These are phyloP conservation scores for Zygotorulaspora sp. DNA, from an alignment of 805 yeast species.

Conservation along the genomic window DNA sequence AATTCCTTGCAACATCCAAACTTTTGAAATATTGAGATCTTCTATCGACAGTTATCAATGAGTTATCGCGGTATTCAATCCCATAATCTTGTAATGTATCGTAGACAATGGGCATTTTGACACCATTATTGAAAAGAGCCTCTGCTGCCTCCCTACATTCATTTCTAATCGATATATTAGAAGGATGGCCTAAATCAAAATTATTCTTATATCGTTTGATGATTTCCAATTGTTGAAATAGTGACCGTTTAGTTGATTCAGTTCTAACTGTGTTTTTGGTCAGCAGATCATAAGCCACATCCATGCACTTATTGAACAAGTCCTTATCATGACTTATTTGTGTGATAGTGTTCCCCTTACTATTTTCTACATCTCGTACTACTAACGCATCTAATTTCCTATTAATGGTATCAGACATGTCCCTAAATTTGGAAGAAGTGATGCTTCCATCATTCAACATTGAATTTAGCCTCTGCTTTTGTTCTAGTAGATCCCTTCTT, in stretches of 20 bases:
- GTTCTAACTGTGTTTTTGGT: slow-evolving; percentile 20
- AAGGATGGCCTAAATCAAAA: slow-evolving; percentile 18
- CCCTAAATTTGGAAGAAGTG: slow-evolving; percentile 8
- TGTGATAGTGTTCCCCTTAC: background rate
- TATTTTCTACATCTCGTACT: background rate
- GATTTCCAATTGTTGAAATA: slow-evolving; percentile 18
- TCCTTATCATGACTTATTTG: slow-evolving; percentile 3
- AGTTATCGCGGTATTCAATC: slow-evolving; percentile 15
- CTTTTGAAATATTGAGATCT: slow-evolving; percentile 30
- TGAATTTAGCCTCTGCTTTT: slow-evolving; percentile 16
- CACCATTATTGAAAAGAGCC: slow-evolving; percentile 25
- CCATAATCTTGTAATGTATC: slow-evolving; percentile 30
- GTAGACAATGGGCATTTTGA: slow-evolving; percentile 30
- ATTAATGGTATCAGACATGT: slow-evolving; percentile 13
- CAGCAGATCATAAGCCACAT: slow-evolving; percentile 21
- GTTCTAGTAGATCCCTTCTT: slow-evolving; percentile 19
- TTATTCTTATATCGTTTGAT: slow-evolving; percentile 15
- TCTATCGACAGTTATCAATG: slow-evolving; percentile 19
- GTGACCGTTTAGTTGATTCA: slow-evolving; percentile 15
- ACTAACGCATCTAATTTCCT: slow-evolving; percentile 15
- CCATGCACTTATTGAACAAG: slow-evolving; percentile 20
- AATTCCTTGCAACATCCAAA: slow-evolving; percentile 26
- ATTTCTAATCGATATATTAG: slow-evolving; percentile 10
- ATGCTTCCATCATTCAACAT: slow-evolving; percentile 16
- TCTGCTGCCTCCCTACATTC: slow-evolving; percentile 25